A percentile compares a stretch with the other conserved stretches of the same genome.
These are phyloP conservation scores for Galerina marginata DNA, from an alignment of 768 basidiomycete genomes.

Conservation along the genomic window DNA sequence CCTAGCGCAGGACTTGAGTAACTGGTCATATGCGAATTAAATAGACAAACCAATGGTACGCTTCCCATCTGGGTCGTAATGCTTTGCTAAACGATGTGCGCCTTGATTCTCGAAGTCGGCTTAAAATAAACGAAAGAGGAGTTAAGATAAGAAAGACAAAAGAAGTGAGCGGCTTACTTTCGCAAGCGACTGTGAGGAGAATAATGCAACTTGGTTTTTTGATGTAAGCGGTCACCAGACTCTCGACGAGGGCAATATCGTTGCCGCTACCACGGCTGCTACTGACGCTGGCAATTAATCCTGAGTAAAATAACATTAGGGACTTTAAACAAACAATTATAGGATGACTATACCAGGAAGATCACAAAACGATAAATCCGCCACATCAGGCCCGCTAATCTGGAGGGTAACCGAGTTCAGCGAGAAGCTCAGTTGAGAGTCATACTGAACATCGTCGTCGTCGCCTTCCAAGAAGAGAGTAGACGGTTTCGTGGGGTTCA, in stretches of 20 bases:
- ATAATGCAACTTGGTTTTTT: constrained; percentile 64
- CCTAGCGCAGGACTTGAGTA: constrained; percentile 40
- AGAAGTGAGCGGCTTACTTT: constrained; percentile 47
- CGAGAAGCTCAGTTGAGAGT: constrained; percentile 48
- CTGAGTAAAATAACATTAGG: constrained; percentile 29
- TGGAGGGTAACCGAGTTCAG: constrained; percentile 60
- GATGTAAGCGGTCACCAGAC: constrained; percentile 64
- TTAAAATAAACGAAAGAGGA: constrained; percentile 26
- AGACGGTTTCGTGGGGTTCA: constrained; percentile 52
- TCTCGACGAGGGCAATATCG: constrained; percentile 67
- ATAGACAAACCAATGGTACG: constrained; percentile 67
- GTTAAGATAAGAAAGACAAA: neutral
- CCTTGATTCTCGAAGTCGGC: constrained; percentile 87
- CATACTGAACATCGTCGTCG: constrained; percentile 27
- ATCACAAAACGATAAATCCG: constrained; percentile 70
- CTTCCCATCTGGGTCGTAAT: constrained; percentile 62
- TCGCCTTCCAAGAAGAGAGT: constrained; percentile 44
- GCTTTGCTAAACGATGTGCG: constrained; percentile 65
- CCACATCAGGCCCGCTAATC: constrained; percentile 63
- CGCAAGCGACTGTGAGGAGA: constrained; percentile 63
- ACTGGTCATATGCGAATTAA: neutral
- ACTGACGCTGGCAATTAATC: constrained; percentile 63
- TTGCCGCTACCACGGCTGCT: constrained; percentile 47
- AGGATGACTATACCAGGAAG: constrained; percentile 52
- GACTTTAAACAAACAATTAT: neutral